Conservation (phyloP, 176 grass and related monocot genomes). For the Cenchrus americanus region DNA sequence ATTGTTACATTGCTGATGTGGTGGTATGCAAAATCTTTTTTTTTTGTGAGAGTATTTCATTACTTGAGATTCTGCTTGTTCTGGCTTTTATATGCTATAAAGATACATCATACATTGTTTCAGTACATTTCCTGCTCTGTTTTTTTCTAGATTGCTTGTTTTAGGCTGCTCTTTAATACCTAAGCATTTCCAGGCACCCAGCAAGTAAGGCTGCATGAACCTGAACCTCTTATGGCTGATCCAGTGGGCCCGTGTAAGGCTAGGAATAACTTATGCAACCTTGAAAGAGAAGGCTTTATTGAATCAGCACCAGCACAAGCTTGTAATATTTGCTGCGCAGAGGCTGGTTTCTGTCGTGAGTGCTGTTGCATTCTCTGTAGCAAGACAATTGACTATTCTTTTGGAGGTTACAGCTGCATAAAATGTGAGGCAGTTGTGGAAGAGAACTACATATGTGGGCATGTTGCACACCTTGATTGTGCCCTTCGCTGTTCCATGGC, state of each 20-base stretch:
- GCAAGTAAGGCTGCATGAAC: constrained; percentile 35
- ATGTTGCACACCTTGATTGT: constrained; percentile 84
- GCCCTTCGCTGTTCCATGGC: constrained; percentile 85
- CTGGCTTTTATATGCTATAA: neutral
- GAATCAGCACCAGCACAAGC: constrained; percentile 49
- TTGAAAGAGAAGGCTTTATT: constrained; percentile 55
- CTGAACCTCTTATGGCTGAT: constrained; percentile 40
- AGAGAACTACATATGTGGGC: constrained; percentile 75
- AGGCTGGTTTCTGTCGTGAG: constrained; percentile 76
- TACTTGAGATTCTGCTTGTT: constrained; percentile 14
- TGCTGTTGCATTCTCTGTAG: constrained; percentile 94
- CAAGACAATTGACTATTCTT: constrained; percentile 61
- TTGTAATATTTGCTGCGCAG: constrained; percentile 79
- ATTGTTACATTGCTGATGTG: neutral
- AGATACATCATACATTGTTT: constrained; percentile 20
- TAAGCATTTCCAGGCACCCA: constrained; percentile 46
- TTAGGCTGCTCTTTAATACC: constrained; percentile 39
- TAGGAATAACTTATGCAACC: constrained; percentile 69
- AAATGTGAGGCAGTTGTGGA: constrained; percentile 73
- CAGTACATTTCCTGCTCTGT: constrained; percentile 19
- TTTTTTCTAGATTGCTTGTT: constrained; percentile 29
- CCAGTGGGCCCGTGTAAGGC: constrained; percentile 63
- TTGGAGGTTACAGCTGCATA: constrained; percentile 67
- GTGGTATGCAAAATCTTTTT: neutral
- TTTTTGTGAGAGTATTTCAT: constrained; percentile 2